A percentile compares a stretch with the other conserved stretches of the same genome.
Conservation (phyloP, 352 stramenopile genomes). For the Phytophthora idaei region DNA sequence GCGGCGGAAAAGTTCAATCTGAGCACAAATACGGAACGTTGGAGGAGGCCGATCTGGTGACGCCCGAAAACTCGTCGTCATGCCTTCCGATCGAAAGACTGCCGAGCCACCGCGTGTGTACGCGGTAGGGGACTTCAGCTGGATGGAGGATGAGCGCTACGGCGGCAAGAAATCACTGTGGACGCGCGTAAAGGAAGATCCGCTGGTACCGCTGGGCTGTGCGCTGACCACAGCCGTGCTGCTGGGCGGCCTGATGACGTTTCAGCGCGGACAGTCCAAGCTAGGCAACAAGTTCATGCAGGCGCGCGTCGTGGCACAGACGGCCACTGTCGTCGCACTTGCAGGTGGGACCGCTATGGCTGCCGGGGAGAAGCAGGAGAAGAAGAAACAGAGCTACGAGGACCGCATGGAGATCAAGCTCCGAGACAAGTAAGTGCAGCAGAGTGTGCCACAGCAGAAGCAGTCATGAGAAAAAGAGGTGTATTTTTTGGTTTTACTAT, state of each 20-base stretch:
- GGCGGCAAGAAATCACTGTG: slow-evolving; percentile 68
- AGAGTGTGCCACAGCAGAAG: neutral
- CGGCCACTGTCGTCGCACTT: slow-evolving; percentile 71
- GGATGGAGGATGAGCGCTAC: slow-evolving; percentile 62
- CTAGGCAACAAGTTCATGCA: slow-evolving; percentile 88
- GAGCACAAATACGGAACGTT: neutral
- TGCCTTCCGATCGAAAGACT: slow-evolving; percentile 15
- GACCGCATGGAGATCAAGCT: slow-evolving; percentile 75
- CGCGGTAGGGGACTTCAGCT: slow-evolving; percentile 65
- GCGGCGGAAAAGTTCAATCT: slow-evolving; percentile 11
- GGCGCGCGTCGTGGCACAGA: slow-evolving; percentile 74
- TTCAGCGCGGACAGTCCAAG: slow-evolving; percentile 74
- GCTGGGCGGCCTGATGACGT: slow-evolving; percentile 70
- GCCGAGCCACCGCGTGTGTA: slow-evolving; percentile 31
- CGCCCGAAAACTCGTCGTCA: neutral
- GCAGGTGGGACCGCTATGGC: slow-evolving; percentile 53
- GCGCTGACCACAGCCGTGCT: slow-evolving; percentile 68
- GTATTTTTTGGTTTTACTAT: neutral
- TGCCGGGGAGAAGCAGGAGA: slow-evolving; percentile 51
- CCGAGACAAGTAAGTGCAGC: slow-evolving; percentile 22
- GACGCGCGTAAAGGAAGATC: slow-evolving; percentile 72
- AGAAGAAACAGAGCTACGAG: slow-evolving; percentile 68
- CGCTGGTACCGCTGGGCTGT: slow-evolving; percentile 77
- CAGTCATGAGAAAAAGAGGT: no score
- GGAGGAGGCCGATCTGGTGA: no score